Evolutionary conservation across 108 stramenopile species (phyloP).

Genomic region (Parmales sp.): DNA sequence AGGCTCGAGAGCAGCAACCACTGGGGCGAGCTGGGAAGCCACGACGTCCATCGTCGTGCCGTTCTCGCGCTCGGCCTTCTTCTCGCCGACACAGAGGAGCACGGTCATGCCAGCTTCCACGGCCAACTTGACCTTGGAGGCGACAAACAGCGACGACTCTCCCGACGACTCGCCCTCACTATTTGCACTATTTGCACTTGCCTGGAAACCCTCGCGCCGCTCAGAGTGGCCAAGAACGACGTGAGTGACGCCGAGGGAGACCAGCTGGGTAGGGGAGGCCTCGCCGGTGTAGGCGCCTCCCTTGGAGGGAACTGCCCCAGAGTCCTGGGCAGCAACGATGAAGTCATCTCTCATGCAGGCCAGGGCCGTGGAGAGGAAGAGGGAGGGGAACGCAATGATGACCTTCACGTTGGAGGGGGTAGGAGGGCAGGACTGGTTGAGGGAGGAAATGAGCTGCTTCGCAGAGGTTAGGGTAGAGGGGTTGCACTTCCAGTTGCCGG

Average conservation of each 20-base stretch:
- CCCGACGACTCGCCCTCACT: not conserved
- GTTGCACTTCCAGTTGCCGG: not conserved
- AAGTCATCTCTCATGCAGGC: slow-evolving; percentile 60
- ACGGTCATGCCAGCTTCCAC: slow-evolving; percentile 90
- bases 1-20: slow-evolving; percentile 50
- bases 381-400: slow-evolving; percentile 67
- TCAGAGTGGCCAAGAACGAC: slow-evolving; percentile 96
- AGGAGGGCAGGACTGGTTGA: no score
- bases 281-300: slow-evolving; percentile 96
- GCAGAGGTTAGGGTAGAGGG: no score
- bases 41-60: slow-evolving; percentile 84
- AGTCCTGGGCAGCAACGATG: slow-evolving; percentile 72
- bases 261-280: slow-evolving; percentile 67
- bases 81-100: slow-evolving; percentile 96
- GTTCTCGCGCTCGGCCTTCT: slow-evolving; percentile 91
- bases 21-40: slow-evolving; percentile 69
- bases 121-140: slow-evolving; percentile 89
- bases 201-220: slow-evolving; percentile 80
- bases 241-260: slow-evolving; percentile 91
- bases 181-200: not conserved
- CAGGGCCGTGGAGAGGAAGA: slow-evolving; percentile 27
- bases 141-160: slow-evolving; percentile 43
- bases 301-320: slow-evolving; percentile 39
- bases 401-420: slow-evolving; percentile 74
- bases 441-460: no score